A percentile compares a stretch with the other conserved stretches of the same genome.
phyloP scores from a whole-genome alignment of 1,284 basidiomycete genomes.

The Fomitopsis palustris region DNA sequence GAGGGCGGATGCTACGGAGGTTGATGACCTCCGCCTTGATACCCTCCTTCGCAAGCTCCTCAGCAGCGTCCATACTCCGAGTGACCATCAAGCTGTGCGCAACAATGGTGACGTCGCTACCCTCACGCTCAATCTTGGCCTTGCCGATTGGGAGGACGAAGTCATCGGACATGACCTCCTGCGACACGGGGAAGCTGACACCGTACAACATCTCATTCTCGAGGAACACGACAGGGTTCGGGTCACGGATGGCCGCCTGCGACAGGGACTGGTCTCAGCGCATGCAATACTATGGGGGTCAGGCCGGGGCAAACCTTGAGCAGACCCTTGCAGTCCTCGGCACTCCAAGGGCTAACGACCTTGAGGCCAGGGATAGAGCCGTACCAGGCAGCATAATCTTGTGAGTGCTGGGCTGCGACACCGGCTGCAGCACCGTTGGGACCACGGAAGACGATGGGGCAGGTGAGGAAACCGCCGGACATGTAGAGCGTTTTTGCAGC shows the following conservation, averaged over 20 bases:
- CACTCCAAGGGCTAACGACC: slow-evolving; percentile 95
- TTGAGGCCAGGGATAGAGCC: slow-evolving; percentile 96
- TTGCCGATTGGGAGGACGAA: slow-evolving; percentile 97
- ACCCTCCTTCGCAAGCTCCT: slow-evolving; percentile 90
- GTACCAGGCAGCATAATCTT: slow-evolving; percentile 94
- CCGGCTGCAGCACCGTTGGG: slow-evolving; percentile 98
- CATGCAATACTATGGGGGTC: slow-evolving; percentile 10
- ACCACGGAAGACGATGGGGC: slow-evolving; percentile 98
- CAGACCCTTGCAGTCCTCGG: slow-evolving; percentile 97
- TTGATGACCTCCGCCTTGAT: slow-evolving; percentile 99
- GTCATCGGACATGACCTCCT: slow-evolving; percentile 93
- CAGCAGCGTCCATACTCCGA: slow-evolving; percentile 90
- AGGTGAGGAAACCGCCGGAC: slow-evolving; percentile 97
- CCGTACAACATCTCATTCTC: slow-evolving; percentile 99
- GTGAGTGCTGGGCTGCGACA: slow-evolving; percentile 93
- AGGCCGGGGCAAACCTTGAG: slow-evolving; percentile 65
- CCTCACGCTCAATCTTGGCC: slow-evolving; percentile 93
- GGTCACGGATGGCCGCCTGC: slow-evolving; percentile 94
- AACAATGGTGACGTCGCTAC: slow-evolving; percentile 93
- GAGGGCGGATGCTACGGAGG: slow-evolving; percentile 90
- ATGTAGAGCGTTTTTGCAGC: slow-evolving; percentile 99
- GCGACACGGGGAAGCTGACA: slow-evolving; percentile 92
- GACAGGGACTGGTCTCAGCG: slow-evolving; percentile 2
- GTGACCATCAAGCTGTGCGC: slow-evolving; percentile 97
- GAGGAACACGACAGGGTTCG: slow-evolving; percentile 97